phyloP scores from a whole-genome alignment of 177 flowering plant species.

The Vitis hybrid region DNA sequence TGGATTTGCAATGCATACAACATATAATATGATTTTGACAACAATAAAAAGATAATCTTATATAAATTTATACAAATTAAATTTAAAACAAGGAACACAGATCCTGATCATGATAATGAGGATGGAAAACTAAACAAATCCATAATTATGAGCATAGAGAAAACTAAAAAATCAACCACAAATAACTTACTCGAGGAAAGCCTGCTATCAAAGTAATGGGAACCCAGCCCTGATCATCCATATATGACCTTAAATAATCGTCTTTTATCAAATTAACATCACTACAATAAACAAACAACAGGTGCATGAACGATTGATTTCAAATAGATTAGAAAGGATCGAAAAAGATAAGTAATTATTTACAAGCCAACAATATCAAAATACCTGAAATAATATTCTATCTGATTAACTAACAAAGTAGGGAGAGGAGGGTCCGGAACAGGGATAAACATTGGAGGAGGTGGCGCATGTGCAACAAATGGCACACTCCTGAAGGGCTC shows the following conservation, averaged over 20 bases:
- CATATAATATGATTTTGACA: no score
- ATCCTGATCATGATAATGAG: not conserved
- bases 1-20: no score
- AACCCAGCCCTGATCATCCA: constrained; percentile 83
- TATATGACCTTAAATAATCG: constrained; percentile 46
- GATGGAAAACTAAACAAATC: not conserved
- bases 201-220: constrained; percentile 51
- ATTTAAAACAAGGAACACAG: not conserved
- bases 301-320: not conserved
- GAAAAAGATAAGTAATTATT: not conserved
- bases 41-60: no score
- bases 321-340: not conserved
- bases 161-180: not conserved
- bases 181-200: constrained; percentile 60
- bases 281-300: constrained; percentile 32
- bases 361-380: not conserved
- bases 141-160: not conserved
- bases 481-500: constrained; percentile 49
- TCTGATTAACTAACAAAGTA: constrained; percentile 42
- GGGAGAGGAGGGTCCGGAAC: constrained; percentile 40
- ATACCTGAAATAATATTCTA: constrained; percentile 86
- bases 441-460: constrained; percentile 36
- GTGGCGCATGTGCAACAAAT: constrained; percentile 33
- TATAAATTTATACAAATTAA: no score
- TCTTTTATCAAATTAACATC: constrained; percentile 65